Evolutionary conservation across 345 rosid species (phyloP), one percentile per base, ranked within the genome.

Genomic region (Syzygium oleosum): DNA sequence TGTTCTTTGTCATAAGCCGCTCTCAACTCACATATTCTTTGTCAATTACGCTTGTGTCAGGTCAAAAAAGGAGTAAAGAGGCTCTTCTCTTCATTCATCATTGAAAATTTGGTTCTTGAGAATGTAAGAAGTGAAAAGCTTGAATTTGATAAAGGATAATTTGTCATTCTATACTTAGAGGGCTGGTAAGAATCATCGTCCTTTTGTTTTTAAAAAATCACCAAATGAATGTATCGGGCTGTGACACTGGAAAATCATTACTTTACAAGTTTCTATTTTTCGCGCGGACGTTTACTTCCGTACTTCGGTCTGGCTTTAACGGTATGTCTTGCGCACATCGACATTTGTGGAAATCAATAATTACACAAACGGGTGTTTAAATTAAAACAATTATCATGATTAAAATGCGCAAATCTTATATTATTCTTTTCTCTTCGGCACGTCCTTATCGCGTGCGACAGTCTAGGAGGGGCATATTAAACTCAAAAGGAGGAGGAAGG

Each of bases 211-310:
- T 68, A 41, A 41, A 41, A 41, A 41, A 34, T 68, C 79, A 17
- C 46, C 46, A 34, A 68, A 17, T 17, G 46, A 68, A 68, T 11
- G 46, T 34, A 21, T 0, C 14, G 14, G 1, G 19, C 5, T 15
- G 12, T 65, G 4, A 21, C 12, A 5, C 41, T 4, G 1, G 43
- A 65, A 65, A 65, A 34, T 1, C 49, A 73, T 73, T 19, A 19
- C 19, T 19, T 38, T 0, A 2, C 4, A 0, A 0, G 49, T 34
- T 41, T 73, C 25, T 73, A 38, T 73, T 0, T 73, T 73, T 73
- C 4, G 13, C 13, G 7, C 7, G 25, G 38, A 9, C 0, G 2
- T 73, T 41, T 34, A 17, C 6, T 19, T 0, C 12, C 13, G 0
- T 34, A 34, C 49, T 19, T 34, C 2, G 7, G 46, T 10, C 25